Conservation (phyloP, 2,329 filamentous ascomycete species). For the Fusarium pseudoanthophilum region DNA sequence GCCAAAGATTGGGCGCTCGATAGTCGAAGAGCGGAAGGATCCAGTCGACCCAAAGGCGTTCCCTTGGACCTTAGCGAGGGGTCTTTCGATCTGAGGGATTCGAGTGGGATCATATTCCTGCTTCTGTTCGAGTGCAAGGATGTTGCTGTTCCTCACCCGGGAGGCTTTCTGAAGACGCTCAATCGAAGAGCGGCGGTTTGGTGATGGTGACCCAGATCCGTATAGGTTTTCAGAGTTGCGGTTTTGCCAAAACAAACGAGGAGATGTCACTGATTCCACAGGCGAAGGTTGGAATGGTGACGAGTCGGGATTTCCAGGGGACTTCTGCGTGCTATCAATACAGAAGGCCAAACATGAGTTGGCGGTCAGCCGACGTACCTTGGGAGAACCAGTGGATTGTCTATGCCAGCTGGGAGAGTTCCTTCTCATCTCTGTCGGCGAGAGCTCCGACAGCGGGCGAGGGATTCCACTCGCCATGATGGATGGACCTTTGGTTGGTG, state of each 20-base stretch:
- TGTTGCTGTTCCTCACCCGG: conserved; percentile 97
- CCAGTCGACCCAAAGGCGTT: conserved; percentile 73
- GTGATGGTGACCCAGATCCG: conserved; percentile 71
- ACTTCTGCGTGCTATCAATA: conserved; percentile 65
- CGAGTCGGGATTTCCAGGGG: conserved; percentile 75
- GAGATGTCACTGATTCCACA: conserved; percentile 74
- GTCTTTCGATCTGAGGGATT: conserved; percentile 82
- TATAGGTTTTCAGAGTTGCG: conserved; percentile 79
- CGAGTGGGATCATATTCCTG: conserved; percentile 89
- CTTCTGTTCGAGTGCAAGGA: conserved; percentile 92
- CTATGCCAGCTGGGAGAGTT: conserved; percentile 95
- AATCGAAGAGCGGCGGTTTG: conserved; percentile 87
- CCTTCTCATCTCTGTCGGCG: conserved; percentile 83
- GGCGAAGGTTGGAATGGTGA: conserved; percentile 90
- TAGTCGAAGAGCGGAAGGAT: conserved; percentile 63
- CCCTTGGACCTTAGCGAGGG: conserved; percentile 79
- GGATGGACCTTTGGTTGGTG: conserved; percentile 65
- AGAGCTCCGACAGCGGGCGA: conserved; percentile 88
- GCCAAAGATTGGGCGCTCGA: conserved; percentile 53
- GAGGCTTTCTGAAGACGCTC: conserved; percentile 95
- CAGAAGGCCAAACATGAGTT: conserved; percentile 25
- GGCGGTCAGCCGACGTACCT: conserved; percentile 46
- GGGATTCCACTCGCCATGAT: conserved; percentile 72
- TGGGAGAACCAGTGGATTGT: conserved; percentile 66
- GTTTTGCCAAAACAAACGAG: conserved; percentile 92